Evolutionary conservation across 768 basidiomycete genomes (phyloP).

Genomic region (Suillus lakei): DNA sequence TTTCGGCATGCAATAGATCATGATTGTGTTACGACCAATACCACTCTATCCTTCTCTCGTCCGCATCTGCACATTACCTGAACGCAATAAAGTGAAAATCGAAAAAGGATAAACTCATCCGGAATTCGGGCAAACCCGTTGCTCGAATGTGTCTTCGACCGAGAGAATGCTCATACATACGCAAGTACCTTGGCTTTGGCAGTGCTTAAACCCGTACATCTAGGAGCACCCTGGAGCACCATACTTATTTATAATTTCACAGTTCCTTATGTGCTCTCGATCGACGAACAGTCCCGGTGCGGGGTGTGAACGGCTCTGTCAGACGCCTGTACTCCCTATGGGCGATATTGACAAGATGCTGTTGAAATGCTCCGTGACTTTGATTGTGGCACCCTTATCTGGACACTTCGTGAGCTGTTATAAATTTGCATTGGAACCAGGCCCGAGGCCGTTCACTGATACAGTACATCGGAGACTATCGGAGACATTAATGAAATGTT

Average conservation of each 20-base stretch:
- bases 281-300: neutral
- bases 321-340: neutral
- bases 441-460: neutral
- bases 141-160: neutral
- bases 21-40: conserved; percentile 1
- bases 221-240: neutral
- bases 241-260: neutral
- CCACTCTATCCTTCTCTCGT: neutral
- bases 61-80: neutral
- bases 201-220: neutral
- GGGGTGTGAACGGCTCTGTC: neutral
- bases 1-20: conserved; percentile 10
- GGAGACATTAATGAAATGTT: neutral
- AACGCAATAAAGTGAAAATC: neutral
- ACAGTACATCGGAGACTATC: neutral
- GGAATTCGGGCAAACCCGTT: neutral
- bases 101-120: neutral
- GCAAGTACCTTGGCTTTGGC: neutral
- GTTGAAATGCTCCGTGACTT: neutral
- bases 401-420: neutral
- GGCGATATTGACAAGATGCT: neutral
- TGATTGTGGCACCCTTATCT: neutral
- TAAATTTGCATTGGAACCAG: neutral
- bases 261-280: neutral
- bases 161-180: neutral